These are phyloP conservation scores for Hygrophila difformis DNA, from an alignment of 257 asterid genomes.

Conservation along the genomic window DNA sequence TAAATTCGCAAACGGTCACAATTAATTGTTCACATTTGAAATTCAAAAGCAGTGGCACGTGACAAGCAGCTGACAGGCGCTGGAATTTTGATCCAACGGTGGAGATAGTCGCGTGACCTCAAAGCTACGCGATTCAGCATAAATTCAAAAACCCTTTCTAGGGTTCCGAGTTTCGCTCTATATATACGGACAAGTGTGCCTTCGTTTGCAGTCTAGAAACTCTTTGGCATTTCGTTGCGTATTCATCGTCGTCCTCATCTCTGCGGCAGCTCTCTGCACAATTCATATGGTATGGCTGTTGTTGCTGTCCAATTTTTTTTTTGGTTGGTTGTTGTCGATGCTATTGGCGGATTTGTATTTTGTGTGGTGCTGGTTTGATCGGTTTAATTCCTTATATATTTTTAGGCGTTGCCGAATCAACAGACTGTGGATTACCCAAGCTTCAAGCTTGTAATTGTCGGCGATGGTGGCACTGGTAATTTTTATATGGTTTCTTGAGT, in stretches of 20 bases:
- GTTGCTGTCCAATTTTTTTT: no score
- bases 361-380: neutral
- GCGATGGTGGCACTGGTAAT: conserved; percentile 75
- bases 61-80: no score
- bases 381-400: neutral
- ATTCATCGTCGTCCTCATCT: neutral
- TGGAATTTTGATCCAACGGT: conserved; percentile 54
- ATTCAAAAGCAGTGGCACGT: conserved; percentile 17
- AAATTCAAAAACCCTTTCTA: conserved; percentile 19
- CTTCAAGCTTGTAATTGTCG: conserved; percentile 78
- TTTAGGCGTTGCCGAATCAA: conserved; percentile 57
- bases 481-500: neutral
- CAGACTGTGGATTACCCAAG: conserved; percentile 72
- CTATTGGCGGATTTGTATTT: no score
- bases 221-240: no score
- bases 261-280: neutral
- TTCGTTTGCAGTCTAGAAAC: no score
- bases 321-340: neutral
- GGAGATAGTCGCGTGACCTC: conserved; percentile 34
- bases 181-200: no score
- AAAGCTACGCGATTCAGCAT: conserved; percentile 32
- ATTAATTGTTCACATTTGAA: conserved; percentile 4
- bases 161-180: neutral
- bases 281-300: conserved; percentile 18
- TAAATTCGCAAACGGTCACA: conserved; percentile 8